Conservation (phyloP, 2,329 filamentous ascomycete genomes). For the Magnaporthiopsis rhizophila region DNA sequence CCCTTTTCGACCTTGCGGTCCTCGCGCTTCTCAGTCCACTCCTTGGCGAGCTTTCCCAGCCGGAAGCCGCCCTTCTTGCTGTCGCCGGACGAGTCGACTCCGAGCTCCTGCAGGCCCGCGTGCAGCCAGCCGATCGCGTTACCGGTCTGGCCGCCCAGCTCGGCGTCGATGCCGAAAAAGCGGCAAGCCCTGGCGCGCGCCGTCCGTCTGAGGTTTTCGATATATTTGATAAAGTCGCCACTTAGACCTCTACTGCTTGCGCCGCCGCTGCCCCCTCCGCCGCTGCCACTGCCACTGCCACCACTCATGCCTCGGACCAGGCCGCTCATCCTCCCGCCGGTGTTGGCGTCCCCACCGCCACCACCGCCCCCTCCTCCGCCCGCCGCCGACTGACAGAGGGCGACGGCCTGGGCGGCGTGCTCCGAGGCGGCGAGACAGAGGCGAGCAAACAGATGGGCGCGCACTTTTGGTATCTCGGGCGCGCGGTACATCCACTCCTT, state of each 20-base stretch:
- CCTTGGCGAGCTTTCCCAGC: conserved; percentile 61
- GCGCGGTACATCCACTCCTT: conserved; percentile 96
- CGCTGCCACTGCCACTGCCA: conserved; percentile 17
- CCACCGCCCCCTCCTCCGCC: conserved; percentile 21
- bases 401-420: conserved; percentile 67
- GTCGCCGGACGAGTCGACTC: conserved; percentile 44
- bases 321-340: background rate
- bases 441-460: conserved; percentile 79
- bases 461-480: conserved; percentile 79
- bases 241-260: conserved; percentile 43
- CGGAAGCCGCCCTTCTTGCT: conserved; percentile 41
- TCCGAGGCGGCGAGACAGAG: conserved; percentile 83
- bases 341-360: background rate
- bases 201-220: conserved; percentile 65
- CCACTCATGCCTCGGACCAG: background rate
- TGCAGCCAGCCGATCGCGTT: conserved; percentile 81
- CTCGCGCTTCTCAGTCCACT: conserved; percentile 68
- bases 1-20: conserved; percentile 72
- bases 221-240: conserved; percentile 61
- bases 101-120: conserved; percentile 68
- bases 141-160: conserved; percentile 72
- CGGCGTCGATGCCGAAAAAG: conserved; percentile 85
- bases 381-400: conserved; percentile 35
- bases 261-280: conserved; percentile 18
- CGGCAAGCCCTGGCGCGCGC: conserved; percentile 79